Evolutionary conservation across 2,329 filamentous ascomycete genomes (phyloP).

Genomic region (Thielaviopsis populi): DNA sequence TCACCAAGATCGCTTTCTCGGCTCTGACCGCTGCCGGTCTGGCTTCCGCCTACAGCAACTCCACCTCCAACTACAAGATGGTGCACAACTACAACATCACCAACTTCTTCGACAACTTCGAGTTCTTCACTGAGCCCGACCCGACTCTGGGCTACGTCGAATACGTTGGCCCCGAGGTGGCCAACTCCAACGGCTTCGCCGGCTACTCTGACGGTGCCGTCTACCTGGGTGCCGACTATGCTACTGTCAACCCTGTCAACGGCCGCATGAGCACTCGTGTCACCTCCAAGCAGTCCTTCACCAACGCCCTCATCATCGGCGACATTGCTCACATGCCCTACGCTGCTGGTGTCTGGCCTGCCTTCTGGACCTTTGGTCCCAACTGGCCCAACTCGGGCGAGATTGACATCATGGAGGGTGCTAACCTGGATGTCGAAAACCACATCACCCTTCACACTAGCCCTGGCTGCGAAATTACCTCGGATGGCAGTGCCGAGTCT

Average conservation of each 20-base stretch:
- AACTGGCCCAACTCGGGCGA: constrained; percentile 57
- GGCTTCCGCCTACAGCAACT: not conserved
- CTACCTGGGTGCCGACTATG: constrained; percentile 56
- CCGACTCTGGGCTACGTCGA: constrained; percentile 63
- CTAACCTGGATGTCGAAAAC: constrained; percentile 46
- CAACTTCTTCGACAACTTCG: constrained; percentile 43
- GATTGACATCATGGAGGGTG: constrained; percentile 69
- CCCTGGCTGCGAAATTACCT: constrained; percentile 42
- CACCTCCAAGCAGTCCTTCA: constrained; percentile 50
- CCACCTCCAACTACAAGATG: constrained; percentile 29
- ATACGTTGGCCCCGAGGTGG: constrained; percentile 46
- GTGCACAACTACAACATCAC: constrained; percentile 33
- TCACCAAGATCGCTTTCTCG: constrained; percentile 6
- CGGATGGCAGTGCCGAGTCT: constrained; percentile 33
- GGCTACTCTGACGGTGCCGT: constrained; percentile 39
- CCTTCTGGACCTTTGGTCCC: constrained; percentile 53
- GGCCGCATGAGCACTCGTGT: constrained; percentile 60
- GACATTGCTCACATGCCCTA: constrained; percentile 67
- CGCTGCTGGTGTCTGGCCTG: constrained; percentile 57
- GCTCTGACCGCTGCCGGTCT: constrained; percentile 4
- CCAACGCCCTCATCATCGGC: constrained; percentile 53
- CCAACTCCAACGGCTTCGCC: constrained; percentile 43
- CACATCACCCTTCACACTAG: constrained; percentile 54
- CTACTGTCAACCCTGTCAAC: constrained; percentile 35
- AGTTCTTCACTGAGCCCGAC: constrained; percentile 43